Percentiles rank a stretch among this genome's conserved stretches.
phyloP scores from a whole-genome alignment of 345 rosid species.

The Carallia pectinifolia region DNA sequence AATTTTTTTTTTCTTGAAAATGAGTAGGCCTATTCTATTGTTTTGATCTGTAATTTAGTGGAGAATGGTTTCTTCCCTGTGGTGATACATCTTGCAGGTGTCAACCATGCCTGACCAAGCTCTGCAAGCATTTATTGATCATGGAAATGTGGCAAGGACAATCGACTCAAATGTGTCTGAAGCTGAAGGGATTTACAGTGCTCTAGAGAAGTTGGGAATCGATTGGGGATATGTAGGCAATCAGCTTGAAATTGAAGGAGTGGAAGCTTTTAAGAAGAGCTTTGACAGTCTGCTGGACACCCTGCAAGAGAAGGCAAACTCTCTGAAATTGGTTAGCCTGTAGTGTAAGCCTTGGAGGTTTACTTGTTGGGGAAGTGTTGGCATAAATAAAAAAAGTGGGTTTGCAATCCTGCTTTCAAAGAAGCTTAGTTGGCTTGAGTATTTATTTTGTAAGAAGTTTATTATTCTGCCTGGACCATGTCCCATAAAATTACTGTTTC shows the following conservation, averaged over 20 bases:
- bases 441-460: neutral
- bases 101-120: slow-evolving; percentile 99
- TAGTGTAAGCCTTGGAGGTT: slow-evolving; percentile 25
- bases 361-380: slow-evolving; percentile 11
- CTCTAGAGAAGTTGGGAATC: slow-evolving; percentile 92
- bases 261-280: slow-evolving; percentile 89
- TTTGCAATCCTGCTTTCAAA: slow-evolving; percentile 20
- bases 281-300: slow-evolving; percentile 91
- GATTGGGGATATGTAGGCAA: slow-evolving; percentile 79
- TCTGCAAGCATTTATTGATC: slow-evolving; percentile 82
- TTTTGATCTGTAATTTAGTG: slow-evolving; percentile 3
- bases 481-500: slow-evolving; percentile 16
- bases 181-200: slow-evolving; percentile 92
- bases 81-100: slow-evolving; percentile 46
- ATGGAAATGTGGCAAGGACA: slow-evolving; percentile 79
- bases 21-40: neutral
- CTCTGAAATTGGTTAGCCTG: slow-evolving; percentile 68
- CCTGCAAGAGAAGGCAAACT: slow-evolving; percentile 92
- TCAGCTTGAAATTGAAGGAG: slow-evolving; percentile 91
- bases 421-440: slow-evolving; percentile 5
- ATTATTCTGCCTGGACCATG: neutral
- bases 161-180: slow-evolving; percentile 86
- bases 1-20: neutral
- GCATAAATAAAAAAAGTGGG: slow-evolving; percentile 33
- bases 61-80: neutral